Percentiles rank a stretch among this genome's conserved stretches.
Conservation (phyloP, 129 eudicot species). For the Gnaphalium uliginosum region DNA sequence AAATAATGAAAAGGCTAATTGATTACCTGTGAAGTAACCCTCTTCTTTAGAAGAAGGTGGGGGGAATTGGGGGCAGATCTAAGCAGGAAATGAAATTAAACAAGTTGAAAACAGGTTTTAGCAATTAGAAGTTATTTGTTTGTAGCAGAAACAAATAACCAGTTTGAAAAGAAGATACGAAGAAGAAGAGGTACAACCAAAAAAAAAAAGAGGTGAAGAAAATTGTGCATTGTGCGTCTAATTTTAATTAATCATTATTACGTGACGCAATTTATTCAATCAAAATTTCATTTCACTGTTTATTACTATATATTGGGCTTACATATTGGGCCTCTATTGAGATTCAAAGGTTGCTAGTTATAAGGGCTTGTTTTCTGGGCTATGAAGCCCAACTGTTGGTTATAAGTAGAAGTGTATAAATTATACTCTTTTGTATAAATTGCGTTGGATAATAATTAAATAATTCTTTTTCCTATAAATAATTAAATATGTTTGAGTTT, state of each 20-base stretch:
- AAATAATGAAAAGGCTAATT: slow-evolving; percentile 3
- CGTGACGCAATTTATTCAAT: slow-evolving; percentile 31
- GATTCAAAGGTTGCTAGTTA: too few relatives aligned
- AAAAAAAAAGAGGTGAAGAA: slow-evolving; percentile 14
- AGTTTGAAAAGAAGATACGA: slow-evolving; percentile 24
- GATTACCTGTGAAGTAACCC: slow-evolving; percentile 32
- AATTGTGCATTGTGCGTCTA: slow-evolving; percentile 36
- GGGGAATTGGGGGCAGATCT: slow-evolving; percentile 27
- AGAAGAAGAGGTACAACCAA: not conserved
- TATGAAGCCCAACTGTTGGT: too few relatives aligned
- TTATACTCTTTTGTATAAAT: too few relatives aligned
- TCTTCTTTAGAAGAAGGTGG: not conserved
- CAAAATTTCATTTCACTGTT: not conserved
- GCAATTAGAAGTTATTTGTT: slow-evolving; percentile 26
- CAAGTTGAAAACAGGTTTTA: slow-evolving; percentile 24
- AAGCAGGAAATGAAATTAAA: slow-evolving; percentile 25
- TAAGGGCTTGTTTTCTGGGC: too few relatives aligned
- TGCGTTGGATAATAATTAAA: too few relatives aligned
- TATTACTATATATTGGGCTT: not conserved
- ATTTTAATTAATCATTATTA: slow-evolving; percentile 13
- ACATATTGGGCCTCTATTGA: not conserved
- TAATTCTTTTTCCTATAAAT: too few relatives aligned
- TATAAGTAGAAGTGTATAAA: too few relatives aligned
- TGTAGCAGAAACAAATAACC: slow-evolving; percentile 5
- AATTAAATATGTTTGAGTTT: too few relatives aligned